Percentiles rank a stretch among this genome's conserved stretches.
Conservation (phyloP, 306 rosid genomes). For the Glycyrrhiza uralensis region DNA sequence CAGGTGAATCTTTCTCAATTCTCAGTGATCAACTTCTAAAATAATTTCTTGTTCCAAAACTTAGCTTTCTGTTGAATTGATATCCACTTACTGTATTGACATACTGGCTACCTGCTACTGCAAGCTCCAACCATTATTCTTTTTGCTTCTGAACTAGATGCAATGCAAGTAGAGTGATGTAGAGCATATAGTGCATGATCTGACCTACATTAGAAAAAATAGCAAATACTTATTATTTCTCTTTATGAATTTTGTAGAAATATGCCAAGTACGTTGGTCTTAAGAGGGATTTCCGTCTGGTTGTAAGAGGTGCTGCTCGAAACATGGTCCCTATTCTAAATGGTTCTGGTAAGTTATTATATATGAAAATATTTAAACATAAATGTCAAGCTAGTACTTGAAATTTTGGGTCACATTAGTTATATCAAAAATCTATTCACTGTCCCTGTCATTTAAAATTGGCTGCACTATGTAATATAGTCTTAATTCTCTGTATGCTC, state of each 20-base stretch:
- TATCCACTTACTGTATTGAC: constrained; percentile 1
- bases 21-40: background rate
- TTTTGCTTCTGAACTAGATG: background rate
- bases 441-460: background rate
- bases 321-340: constrained; percentile 85
- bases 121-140: constrained; percentile 10
- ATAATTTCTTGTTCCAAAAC: constrained; percentile 1
- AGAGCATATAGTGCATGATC: constrained; percentile 7
- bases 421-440: background rate
- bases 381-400: background rate
- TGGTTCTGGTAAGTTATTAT: constrained; percentile 82
- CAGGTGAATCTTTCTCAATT: constrained; percentile 47
- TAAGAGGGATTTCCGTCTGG: constrained; percentile 98
- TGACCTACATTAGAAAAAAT: constrained; percentile 1
- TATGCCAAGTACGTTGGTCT: constrained; percentile 91
- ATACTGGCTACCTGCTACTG: constrained; percentile 19
- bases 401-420: background rate
- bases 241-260: constrained; percentile 56
- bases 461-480: background rate
- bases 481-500: background rate
- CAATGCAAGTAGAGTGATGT: background rate
- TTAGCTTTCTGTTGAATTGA: background rate
- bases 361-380: background rate
- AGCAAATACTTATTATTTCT: constrained; percentile 12
- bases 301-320: constrained; percentile 96